Evolutionary conservation across 371 early-diverging fungal genomes (phyloP), one percentile per base, ranked within the genome.

Genomic region (Basidiobolus meristosporus): DNA sequence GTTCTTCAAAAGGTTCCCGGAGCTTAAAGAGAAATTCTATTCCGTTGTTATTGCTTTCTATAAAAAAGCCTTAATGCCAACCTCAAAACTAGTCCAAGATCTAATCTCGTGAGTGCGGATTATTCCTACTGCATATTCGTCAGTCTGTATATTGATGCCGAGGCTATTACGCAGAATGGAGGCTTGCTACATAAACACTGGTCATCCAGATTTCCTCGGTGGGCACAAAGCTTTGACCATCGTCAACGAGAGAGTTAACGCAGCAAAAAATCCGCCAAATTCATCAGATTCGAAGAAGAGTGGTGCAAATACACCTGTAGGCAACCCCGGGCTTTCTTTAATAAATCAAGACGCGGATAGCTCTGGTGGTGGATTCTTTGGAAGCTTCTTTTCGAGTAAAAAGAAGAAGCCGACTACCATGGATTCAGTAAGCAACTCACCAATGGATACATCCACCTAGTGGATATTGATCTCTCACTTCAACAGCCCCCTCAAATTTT

Each of bases 161-260:
- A 12, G 0, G 17, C 19, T 14, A 26, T 28, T 36, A 10, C 36
- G 14, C 53, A 77, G 76, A 22, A 87, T 91, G 76, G 97, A 97
- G 62, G 64, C 83, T 3, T 70, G 75, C 55, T 99, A 98, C 57
- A 83, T 99, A 60, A 98, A 96, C 68, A 98, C 99, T 1, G 96
- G 75, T 12, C 98, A 98, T 54, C 98, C 98, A 5, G 98, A 98
- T 56, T 98, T 98, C 54, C 64, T 96, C 44, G 82, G 70, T 42
- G 98, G 97, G 38, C 91, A 96, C 65, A 80, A 77, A 56, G 96
- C 95, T 7, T 83, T 90, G 64, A 81, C 90, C 20, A 72, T 89
- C 31, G 87, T 96, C 43, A 77, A 73, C 44, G 96, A 96, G 17
- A 73, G 85, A 22, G 50, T 87, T 37, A 75, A 65, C 35, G 69